Conservation (phyloP, 768 basidiomycete species). For the Trametes maxima region DNA sequence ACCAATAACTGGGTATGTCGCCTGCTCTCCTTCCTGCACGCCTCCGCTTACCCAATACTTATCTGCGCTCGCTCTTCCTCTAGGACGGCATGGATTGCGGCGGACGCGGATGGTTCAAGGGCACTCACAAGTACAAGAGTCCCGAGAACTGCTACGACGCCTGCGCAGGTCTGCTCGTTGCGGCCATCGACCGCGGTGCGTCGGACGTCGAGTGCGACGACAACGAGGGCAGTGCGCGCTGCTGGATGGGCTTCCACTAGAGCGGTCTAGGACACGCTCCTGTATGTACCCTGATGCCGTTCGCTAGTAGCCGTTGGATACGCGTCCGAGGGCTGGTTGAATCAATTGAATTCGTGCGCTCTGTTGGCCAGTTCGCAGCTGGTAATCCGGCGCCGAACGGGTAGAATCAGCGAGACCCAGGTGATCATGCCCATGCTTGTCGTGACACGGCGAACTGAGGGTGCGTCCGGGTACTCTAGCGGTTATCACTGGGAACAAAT, state of each 20-base stretch:
- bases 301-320: too few relatives aligned
- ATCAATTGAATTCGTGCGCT: too few relatives aligned
- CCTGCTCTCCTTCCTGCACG: neutral
- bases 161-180: neutral
- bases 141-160: conserved; percentile 3
- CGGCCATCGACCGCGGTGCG: neutral
- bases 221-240: neutral
- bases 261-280: too few relatives aligned
- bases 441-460: too few relatives aligned
- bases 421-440: too few relatives aligned
- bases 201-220: conserved; percentile 5
- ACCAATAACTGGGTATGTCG: neutral
- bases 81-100: conserved; percentile 5
- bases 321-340: too few relatives aligned
- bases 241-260: conserved; percentile 5
- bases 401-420: too few relatives aligned
- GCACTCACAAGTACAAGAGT: neutral
- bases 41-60: neutral
- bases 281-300: too few relatives aligned
- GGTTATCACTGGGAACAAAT: too few relatives aligned
- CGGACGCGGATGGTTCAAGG: conserved; percentile 7
- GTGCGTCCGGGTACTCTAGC: too few relatives aligned
- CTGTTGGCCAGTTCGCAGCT: too few relatives aligned
- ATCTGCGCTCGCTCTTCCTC: neutral
- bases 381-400: too few relatives aligned